phyloP scores from a whole-genome alignment of 306 rosid genomes.

The Quercus agrifolia region DNA sequence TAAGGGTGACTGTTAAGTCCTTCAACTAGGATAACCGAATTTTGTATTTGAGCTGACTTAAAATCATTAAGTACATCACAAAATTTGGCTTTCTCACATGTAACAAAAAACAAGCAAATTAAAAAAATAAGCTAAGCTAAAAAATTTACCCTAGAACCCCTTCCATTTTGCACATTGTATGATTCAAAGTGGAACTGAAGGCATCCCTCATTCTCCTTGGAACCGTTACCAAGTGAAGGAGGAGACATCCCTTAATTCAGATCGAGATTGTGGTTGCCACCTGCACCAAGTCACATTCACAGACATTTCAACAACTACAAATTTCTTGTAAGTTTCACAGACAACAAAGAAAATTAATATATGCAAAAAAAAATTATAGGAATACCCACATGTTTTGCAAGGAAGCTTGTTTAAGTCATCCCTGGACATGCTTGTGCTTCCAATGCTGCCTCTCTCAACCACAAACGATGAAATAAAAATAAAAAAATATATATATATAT shows the following conservation, averaged over 20 bases:
- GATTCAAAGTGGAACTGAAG: slow-evolving; percentile 54
- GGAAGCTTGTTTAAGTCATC: no score
- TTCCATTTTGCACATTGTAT: slow-evolving; percentile 39
- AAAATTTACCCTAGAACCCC: slow-evolving; percentile 28
- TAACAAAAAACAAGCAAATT: no score
- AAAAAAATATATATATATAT: no score
- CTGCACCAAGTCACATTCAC: slow-evolving; percentile 34
- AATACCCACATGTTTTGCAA: no score
- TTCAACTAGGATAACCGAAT: neutral
- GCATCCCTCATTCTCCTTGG: slow-evolving; percentile 47
- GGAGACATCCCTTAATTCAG: slow-evolving; percentile 84
- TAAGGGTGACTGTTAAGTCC: neutral
- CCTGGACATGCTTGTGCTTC: no score
- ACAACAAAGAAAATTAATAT: neutral
- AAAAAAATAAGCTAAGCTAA: no score
- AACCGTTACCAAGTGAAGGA: slow-evolving; percentile 43
- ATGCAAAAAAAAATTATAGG: no score
- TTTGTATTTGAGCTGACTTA: neutral
- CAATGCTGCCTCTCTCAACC: no score
- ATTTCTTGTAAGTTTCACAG: neutral
- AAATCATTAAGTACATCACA: neutral
- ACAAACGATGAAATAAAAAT: no score
- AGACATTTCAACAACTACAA: neutral
- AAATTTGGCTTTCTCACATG: no score
- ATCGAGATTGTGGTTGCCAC: slow-evolving; percentile 69